phyloP scores from a whole-genome alignment of 192 early-diverging fungal species.

The Thamnidium elegans region DNA sequence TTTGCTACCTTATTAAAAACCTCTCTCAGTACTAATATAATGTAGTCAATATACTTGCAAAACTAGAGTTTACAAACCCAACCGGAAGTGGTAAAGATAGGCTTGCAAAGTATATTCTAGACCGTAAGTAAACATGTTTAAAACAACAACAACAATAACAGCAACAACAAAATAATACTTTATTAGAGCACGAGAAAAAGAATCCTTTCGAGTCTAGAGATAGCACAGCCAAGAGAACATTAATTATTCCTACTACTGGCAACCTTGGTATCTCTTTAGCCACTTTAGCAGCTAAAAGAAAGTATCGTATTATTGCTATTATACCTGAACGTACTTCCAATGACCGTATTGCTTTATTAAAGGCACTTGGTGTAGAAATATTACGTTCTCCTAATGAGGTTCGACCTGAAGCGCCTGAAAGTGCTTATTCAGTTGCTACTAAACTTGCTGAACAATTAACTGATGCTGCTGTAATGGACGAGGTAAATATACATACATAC shows the following conservation, averaged over 20 bases:
- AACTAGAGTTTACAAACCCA: slow-evolving; percentile 74
- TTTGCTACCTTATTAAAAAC: neutral
- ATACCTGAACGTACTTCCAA: slow-evolving; percentile 71
- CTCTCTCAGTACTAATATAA: neutral
- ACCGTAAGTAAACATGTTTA: slow-evolving; percentile 21
- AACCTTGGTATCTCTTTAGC: slow-evolving; percentile 70
- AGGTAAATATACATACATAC: slow-evolving; percentile 45
- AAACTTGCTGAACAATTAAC: slow-evolving; percentile 49
- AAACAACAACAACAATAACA: too few relatives aligned
- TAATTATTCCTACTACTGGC: slow-evolving; percentile 70
- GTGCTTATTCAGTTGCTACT: slow-evolving; percentile 56
- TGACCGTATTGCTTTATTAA: slow-evolving; percentile 65
- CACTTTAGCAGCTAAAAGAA: slow-evolving; percentile 43
- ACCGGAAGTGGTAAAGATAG: slow-evolving; percentile 72
- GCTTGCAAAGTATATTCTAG: slow-evolving; percentile 55
- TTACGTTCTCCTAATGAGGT: slow-evolving; percentile 68
- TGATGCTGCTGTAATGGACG: slow-evolving; percentile 60
- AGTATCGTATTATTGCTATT: slow-evolving; percentile 51
- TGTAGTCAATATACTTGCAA: slow-evolving; percentile 62
- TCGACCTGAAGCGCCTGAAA: slow-evolving; percentile 62
- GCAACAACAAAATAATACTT: too few relatives aligned
- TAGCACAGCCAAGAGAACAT: slow-evolving; percentile 29
- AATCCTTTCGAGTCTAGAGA: neutral
- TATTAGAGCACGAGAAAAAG: slow-evolving; percentile 4
- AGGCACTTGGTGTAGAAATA: slow-evolving; percentile 67